phyloP scores from a whole-genome alignment of 768 basidiomycete genomes.

The Boletus rex-veris region DNA sequence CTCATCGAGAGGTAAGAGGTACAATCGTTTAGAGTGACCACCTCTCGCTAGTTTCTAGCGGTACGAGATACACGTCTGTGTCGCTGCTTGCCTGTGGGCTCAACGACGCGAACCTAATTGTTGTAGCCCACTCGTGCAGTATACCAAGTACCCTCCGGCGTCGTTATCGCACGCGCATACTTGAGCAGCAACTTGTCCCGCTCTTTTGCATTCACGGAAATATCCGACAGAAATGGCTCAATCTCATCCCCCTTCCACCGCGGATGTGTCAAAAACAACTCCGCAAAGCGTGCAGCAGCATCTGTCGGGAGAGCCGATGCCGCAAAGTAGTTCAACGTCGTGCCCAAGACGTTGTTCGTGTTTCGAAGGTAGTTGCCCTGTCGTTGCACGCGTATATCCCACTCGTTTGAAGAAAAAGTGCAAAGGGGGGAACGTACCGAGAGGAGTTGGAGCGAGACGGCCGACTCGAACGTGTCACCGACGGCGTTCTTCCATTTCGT shows the following conservation, averaged over 20 bases:
- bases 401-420: neutral
- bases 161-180: conserved; percentile 76
- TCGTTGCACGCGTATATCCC: neutral
- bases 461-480: conserved; percentile 70
- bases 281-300: conserved; percentile 76
- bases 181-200: conserved; percentile 85
- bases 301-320: conserved; percentile 69
- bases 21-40: no score
- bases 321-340: conserved; percentile 70
- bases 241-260: conserved; percentile 82
- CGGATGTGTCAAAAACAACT: conserved; percentile 78
- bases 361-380: conserved; percentile 76
- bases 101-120: conserved; percentile 29
- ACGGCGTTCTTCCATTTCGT: conserved; percentile 67
- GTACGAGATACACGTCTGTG: no score
- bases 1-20: no score
- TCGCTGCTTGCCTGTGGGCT: no score
- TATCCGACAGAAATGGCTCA: conserved; percentile 73
- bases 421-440: conserved; percentile 41
- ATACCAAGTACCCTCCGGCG: conserved; percentile 67
- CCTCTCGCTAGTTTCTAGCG: no score
- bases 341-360: conserved; percentile 31
- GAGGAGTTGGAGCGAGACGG: conserved; percentile 64
- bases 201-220: conserved; percentile 82
- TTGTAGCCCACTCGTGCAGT: conserved; percentile 64